phyloP scores from a whole-genome alignment of 352 stramenopile species.

The Phytophthora constricta region DNA sequence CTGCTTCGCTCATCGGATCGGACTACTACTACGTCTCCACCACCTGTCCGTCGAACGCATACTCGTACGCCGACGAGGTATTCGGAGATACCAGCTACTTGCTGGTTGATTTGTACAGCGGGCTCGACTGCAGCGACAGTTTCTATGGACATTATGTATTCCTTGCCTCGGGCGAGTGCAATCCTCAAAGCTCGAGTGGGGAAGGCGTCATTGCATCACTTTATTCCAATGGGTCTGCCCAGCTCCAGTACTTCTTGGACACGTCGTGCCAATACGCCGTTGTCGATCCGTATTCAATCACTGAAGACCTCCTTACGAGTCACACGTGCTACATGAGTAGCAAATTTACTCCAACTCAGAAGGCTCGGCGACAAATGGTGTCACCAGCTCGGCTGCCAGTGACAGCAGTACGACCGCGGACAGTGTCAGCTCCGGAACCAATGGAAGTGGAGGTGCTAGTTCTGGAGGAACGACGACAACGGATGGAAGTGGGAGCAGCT shows the following conservation, averaged over 20 bases:
- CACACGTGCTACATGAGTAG: slow-evolving; percentile 15
- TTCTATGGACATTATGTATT: slow-evolving; percentile 7
- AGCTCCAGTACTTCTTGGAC: slow-evolving; percentile 30
- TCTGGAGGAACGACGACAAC: slow-evolving; percentile 4
- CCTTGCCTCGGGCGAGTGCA: slow-evolving; percentile 14
- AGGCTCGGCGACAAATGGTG: slow-evolving; percentile 18
- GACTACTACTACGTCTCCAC: slow-evolving; percentile 20
- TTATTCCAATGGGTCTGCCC: slow-evolving; percentile 25
- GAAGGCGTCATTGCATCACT: slow-evolving; percentile 13
- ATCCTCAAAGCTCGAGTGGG: background rate
- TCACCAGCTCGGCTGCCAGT: slow-evolving; percentile 7
- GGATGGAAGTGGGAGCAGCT: slow-evolving; percentile 11
- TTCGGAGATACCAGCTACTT: slow-evolving; percentile 23
- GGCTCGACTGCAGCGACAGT: slow-evolving; percentile 10
- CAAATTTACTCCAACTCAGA: slow-evolving; percentile 32
- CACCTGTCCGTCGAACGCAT: slow-evolving; percentile 20
- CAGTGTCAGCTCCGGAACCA: background rate
- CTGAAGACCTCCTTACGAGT: slow-evolving; percentile 22
- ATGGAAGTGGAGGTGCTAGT: background rate
- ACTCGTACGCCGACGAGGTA: slow-evolving; percentile 14
- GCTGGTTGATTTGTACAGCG: slow-evolving; percentile 13
- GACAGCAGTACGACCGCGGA: background rate
- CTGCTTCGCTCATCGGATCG: background rate
- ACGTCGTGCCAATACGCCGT: slow-evolving; percentile 20
- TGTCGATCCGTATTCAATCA: slow-evolving; percentile 17